These are phyloP conservation scores for Ophiostoma sp. DNA, from an alignment of 2,329 filamentous ascomycete genomes.

Conservation along the genomic window DNA sequence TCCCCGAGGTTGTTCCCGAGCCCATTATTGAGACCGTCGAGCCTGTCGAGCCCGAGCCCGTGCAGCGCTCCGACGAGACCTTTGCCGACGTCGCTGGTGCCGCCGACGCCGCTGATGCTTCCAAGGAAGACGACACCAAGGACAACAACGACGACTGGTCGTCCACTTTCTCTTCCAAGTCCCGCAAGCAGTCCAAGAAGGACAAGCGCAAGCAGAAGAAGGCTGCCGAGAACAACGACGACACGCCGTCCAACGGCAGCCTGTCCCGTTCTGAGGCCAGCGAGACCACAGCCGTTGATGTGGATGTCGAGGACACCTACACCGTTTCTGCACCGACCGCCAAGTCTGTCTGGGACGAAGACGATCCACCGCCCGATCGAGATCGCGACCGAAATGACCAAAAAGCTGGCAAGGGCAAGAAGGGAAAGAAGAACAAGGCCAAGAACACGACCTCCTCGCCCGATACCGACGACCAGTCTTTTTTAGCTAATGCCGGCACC, in stretches of 20 bases:
- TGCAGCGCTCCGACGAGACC: background rate
- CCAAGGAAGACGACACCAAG: conserved; percentile 33
- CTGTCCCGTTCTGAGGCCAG: conserved; percentile 9
- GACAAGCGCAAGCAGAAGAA: conserved; percentile 19
- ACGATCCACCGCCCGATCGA: conserved; percentile 19
- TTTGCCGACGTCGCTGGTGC: background rate
- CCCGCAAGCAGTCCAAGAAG: conserved; percentile 19
- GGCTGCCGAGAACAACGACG: conserved; percentile 15
- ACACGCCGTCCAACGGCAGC: background rate
- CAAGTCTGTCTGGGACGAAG: conserved; percentile 4
- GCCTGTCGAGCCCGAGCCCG: background rate
- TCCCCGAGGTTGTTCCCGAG: background rate
- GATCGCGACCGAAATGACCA: conserved; percentile 6
- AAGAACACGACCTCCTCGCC: background rate
- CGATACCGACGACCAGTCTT: conserved; percentile 46
- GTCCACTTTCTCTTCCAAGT: background rate
- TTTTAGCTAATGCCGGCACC: conserved; percentile 72
- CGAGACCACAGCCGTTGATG: background rate
- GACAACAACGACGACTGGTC: conserved; percentile 42
- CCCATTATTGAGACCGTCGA: background rate
- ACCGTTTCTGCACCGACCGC: background rate
- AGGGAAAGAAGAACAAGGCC: conserved; percentile 24
- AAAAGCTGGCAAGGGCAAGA: conserved; percentile 32
- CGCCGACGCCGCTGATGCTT: background rate
- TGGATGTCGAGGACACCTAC: background rate